Percentiles rank a stretch among this genome's conserved stretches.
Conservation (phyloP, 192 early-diverging fungal species). For the Glomus cerebriforme region DNA sequence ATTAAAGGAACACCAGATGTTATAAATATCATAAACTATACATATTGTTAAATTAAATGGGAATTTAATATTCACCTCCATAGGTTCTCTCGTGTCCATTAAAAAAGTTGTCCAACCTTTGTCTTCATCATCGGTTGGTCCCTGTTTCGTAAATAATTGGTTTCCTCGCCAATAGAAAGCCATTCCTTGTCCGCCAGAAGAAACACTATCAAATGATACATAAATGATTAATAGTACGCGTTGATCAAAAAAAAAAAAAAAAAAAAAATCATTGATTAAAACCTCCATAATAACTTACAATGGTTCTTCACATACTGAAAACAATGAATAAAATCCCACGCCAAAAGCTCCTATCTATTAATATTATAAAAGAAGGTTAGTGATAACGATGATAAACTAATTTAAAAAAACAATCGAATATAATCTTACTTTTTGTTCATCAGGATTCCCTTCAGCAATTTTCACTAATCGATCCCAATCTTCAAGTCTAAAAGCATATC, state of each 20-base stretch:
- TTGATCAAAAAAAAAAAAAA: background rate
- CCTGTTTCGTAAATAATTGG: constrained; percentile 82
- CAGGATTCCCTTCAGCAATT: constrained; percentile 95
- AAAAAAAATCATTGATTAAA: background rate
- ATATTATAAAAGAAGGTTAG: background rate
- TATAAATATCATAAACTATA: background rate
- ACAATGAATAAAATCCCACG: constrained; percentile 88
- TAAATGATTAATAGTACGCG: background rate
- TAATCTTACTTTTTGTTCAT: constrained; percentile 51
- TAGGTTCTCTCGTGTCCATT: constrained; percentile 75
- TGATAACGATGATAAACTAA: background rate
- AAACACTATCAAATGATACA: constrained; percentile 47
- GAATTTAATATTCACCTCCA: constrained; percentile 53
- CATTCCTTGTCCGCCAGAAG: constrained; percentile 76
- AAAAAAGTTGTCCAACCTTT: constrained; percentile 75
- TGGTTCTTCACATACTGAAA: constrained; percentile 86
- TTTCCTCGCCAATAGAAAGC: constrained; percentile 89
- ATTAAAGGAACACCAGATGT: constrained; percentile 49
- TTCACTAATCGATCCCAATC: constrained; percentile 84
- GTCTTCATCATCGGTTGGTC: constrained; percentile 46
- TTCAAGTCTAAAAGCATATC: constrained; percentile 72
- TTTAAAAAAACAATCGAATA: background rate
- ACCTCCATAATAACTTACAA: constrained; percentile 52
- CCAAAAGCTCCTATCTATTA: constrained; percentile 73
- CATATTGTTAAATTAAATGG: too few species aligned